Evolutionary conservation across 148 eudicot genomes (phyloP).

Genomic region (Salicornia ramosissima): DNA sequence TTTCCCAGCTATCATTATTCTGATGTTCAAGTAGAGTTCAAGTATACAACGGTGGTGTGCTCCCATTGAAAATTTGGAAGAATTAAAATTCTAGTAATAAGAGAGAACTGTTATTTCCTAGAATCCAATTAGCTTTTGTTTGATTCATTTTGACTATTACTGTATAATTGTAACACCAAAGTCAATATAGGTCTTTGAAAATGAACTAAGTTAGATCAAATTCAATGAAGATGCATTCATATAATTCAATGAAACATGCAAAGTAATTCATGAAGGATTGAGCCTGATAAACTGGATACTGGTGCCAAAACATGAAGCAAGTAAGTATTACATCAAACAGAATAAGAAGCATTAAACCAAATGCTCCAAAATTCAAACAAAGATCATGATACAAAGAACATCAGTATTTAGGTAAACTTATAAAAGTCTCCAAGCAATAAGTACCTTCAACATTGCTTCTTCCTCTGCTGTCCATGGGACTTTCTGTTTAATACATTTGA

Average conservation of each 20-base stretch:
- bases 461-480: constrained; percentile 48
- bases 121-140: too few species aligned
- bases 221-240: not conserved
- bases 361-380: constrained; percentile 14
- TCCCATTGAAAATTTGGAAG: not conserved
- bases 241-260: too few species aligned
- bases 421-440: not conserved
- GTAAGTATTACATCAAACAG: not conserved
- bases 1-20: too few species aligned
- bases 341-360: not conserved
- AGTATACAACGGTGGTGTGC: not conserved
- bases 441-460: constrained; percentile 48
- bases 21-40: not conserved
- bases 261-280: not conserved
- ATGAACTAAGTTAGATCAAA: not conserved
- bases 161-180: too few species aligned
- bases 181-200: too few species aligned
- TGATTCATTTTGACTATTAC: too few species aligned
- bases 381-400: not conserved
- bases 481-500: constrained; percentile 35
- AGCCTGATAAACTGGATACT: not conserved
- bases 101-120: not conserved
- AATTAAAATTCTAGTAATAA: too few species aligned
- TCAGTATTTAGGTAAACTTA: not conserved
- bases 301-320: not conserved